Evolutionary conservation across 225 moss, liverwort and hornwort species (phyloP).

Genomic region (Anthoceros angustus): DNA sequence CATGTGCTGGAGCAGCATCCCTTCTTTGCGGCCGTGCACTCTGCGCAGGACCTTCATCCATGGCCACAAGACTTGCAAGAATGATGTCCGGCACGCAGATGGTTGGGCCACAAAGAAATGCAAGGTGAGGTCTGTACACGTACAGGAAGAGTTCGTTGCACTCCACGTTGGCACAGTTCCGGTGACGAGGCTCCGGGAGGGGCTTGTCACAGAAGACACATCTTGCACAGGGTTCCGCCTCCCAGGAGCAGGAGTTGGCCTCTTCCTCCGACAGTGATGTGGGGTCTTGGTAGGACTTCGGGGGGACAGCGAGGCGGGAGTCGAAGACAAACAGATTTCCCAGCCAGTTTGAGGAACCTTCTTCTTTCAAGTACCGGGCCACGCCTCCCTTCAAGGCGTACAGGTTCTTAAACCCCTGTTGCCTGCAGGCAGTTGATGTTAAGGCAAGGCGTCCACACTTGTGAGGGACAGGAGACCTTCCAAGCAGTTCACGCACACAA

Average conservation of each 20-base stretch:
- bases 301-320: conserved; percentile 63
- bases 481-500: not conserved
- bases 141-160: conserved; percentile 87
- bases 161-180: conserved; percentile 95
- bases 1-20: conserved; percentile 83
- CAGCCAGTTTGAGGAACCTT: conserved; percentile 59
- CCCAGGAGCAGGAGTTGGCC: conserved; percentile 9
- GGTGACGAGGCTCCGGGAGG: conserved; percentile 57
- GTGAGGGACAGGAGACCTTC: not conserved
- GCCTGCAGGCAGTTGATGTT: conserved; percentile 17
- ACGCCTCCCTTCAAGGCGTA: conserved; percentile 80
- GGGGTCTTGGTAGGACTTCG: conserved; percentile 13
- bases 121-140: conserved; percentile 8
- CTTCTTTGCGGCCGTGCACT: conserved; percentile 35
- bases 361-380: conserved; percentile 88
- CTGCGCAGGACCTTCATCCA: conserved; percentile 67
- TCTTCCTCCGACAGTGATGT: not conserved
- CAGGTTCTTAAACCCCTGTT: conserved; percentile 72
- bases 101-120: not conserved
- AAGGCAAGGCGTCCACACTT: not conserved
- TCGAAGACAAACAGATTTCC: conserved; percentile 95
- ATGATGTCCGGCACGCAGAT: not conserved
- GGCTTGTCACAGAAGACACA: conserved; percentile 60
- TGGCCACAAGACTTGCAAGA: not conserved
- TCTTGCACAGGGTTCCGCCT: conserved; percentile 25